Conservation (phyloP, 306 rosid genomes). For the Prunus davidiana region DNA sequence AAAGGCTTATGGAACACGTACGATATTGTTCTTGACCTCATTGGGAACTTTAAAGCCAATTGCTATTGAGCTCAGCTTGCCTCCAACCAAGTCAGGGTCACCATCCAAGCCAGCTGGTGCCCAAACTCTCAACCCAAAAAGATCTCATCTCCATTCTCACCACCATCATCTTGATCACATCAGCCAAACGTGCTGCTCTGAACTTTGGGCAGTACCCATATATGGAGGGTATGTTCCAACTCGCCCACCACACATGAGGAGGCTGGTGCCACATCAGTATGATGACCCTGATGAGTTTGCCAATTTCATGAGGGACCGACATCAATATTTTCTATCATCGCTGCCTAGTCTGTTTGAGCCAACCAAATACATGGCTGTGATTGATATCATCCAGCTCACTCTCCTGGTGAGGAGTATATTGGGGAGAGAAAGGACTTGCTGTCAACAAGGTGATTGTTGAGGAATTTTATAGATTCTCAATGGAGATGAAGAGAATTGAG, state of each 20-base stretch:
- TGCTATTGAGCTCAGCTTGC: constrained; percentile 87
- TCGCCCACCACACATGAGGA: constrained; percentile 52
- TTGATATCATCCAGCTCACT: constrained; percentile 68
- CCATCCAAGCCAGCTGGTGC: constrained; percentile 68
- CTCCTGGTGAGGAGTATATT: constrained; percentile 81
- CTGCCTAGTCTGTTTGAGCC: constrained; percentile 66
- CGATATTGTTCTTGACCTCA: constrained; percentile 57
- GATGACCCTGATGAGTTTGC: constrained; percentile 64
- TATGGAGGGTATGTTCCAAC: constrained; percentile 85
- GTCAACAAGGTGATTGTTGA: constrained; percentile 44
- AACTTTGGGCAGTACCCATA: constrained; percentile 85
- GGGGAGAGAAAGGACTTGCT: constrained; percentile 72
- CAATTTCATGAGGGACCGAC: constrained; percentile 64
- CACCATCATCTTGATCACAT: constrained; percentile 73
- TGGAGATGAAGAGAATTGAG: constrained; percentile 53
- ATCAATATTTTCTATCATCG: constrained; percentile 49
- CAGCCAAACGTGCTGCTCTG: constrained; percentile 86
- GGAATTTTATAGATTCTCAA: constrained; percentile 57
- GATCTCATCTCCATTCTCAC: constrained; percentile 58
- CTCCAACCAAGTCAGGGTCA: constrained; percentile 47
- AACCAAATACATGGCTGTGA: constrained; percentile 72
- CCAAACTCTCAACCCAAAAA: constrained; percentile 46
- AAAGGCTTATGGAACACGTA: constrained; percentile 80
- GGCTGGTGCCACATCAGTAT: constrained; percentile 42
- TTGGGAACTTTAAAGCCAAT: constrained; percentile 70